Conservation (phyloP, 2,329 filamentous ascomycete species). For the Torrubiella hemipterigena region DNA sequence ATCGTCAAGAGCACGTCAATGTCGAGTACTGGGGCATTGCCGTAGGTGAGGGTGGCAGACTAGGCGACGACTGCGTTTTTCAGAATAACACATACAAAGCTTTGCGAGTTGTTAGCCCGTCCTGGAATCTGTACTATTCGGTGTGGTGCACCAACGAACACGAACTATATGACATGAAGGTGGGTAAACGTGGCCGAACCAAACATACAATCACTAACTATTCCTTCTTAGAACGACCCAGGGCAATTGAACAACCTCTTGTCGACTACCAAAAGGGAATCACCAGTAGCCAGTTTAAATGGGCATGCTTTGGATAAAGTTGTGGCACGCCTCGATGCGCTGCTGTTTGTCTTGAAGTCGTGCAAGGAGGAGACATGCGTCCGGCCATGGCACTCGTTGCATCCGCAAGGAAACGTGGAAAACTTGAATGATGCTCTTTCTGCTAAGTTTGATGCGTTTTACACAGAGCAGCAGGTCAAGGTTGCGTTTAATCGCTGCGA, state of each 20-base stretch:
- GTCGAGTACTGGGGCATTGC: constrained; percentile 45
- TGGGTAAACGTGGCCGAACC: background rate
- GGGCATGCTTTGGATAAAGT: background rate
- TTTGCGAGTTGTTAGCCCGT: constrained; percentile 37
- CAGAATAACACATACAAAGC: constrained; percentile 49
- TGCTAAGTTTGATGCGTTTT: background rate
- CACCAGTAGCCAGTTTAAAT: background rate
- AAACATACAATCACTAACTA: background rate
- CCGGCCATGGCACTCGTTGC: background rate
- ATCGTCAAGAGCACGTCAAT: constrained; percentile 40
- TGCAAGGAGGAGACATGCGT: constrained; percentile 8
- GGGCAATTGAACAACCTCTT: background rate
- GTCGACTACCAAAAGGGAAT: background rate
- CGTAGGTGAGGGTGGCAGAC: constrained; percentile 20
- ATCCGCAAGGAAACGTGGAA: background rate
- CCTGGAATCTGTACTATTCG: constrained; percentile 52
- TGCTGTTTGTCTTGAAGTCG: background rate
- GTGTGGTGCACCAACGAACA: constrained; percentile 59
- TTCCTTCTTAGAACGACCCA: background rate
- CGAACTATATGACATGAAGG: constrained; percentile 52
- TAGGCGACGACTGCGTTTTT: background rate
- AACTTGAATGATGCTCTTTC: background rate
- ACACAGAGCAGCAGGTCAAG: background rate
- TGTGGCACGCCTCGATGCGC: background rate
- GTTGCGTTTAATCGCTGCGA: constrained; percentile 37